These are phyloP conservation scores for Parastagonospora avenae DNA, from an alignment of 2,329 filamentous ascomycete species.

Conservation along the genomic window DNA sequence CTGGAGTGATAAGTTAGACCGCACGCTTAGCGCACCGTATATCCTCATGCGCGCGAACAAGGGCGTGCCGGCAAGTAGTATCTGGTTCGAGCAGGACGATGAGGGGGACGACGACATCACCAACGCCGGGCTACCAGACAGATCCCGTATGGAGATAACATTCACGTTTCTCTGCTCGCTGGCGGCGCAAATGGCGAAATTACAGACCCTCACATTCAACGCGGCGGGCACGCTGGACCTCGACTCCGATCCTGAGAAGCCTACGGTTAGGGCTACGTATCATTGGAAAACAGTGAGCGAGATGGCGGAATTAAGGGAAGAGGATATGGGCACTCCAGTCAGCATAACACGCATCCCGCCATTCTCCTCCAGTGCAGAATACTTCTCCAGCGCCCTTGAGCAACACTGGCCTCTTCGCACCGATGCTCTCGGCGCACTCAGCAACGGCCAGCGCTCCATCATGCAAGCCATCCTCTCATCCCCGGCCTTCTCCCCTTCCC, in stretches of 20 bases:
- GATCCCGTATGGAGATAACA: constrained; percentile 1
- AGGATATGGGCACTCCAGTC: neutral
- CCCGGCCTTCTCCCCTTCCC: constrained; percentile 1
- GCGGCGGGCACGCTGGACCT: constrained; percentile 12
- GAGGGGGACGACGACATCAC: constrained; percentile 8
- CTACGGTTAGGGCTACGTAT: constrained; percentile 3
- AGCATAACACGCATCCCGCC: too few species aligned
- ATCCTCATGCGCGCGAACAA: constrained; percentile 15
- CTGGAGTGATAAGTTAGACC: constrained; percentile 13
- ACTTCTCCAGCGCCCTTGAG: neutral
- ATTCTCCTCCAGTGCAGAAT: too few species aligned
- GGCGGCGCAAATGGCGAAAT: constrained; percentile 7
- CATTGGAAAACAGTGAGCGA: neutral
- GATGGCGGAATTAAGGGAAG: neutral
- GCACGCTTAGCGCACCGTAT: constrained; percentile 20
- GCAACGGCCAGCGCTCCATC: constrained; percentile 9
- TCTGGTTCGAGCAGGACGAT: constrained; percentile 13
- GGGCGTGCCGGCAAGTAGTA: constrained; percentile 10
- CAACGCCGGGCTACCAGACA: neutral
- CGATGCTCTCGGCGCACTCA: constrained; percentile 3
- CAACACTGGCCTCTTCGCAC: constrained; percentile 1
- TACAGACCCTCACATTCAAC: constrained; percentile 15
- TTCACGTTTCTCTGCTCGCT: constrained; percentile 16
- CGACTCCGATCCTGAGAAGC: constrained; percentile 14
- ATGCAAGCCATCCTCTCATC: neutral